These are phyloP conservation scores for Colletotrichum sp. DNA, from an alignment of 2,329 filamentous ascomycete species.

Conservation along the genomic window DNA sequence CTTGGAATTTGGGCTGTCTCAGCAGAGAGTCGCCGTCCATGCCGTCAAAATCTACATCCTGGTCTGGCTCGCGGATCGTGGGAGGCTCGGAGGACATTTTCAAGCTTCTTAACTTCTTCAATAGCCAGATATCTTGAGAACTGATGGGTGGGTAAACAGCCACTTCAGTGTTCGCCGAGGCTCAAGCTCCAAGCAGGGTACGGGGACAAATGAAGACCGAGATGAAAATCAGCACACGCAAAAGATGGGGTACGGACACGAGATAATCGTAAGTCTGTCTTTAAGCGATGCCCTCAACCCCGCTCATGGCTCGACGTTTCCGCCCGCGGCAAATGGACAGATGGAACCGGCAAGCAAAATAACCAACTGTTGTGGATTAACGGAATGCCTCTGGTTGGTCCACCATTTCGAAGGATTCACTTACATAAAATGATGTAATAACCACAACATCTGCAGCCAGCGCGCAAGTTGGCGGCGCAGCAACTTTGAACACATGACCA, in stretches of 20 bases:
- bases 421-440: slow-evolving; percentile 9
- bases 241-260: background rate
- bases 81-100: background rate
- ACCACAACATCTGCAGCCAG: background rate
- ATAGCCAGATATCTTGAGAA: background rate
- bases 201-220: background rate
- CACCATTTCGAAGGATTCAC: background rate
- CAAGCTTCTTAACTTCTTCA: background rate
- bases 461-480: background rate
- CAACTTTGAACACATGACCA: background rate
- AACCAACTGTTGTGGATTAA: background rate
- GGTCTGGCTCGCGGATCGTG: background rate
- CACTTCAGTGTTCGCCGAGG: background rate
- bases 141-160: accelerated
- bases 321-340: background rate
- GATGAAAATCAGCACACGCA: background rate
- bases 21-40: background rate
- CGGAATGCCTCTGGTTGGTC: background rate
- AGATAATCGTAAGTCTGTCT: background rate
- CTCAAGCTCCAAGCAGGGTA: background rate
- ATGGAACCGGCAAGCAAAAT: background rate
- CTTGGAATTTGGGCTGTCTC: background rate
- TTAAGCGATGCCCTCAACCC: background rate
- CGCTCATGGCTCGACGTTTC: background rate
- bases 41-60: background rate